Conservation (phyloP, 768 basidiomycete genomes). For the Amanita polypyramis region DNA sequence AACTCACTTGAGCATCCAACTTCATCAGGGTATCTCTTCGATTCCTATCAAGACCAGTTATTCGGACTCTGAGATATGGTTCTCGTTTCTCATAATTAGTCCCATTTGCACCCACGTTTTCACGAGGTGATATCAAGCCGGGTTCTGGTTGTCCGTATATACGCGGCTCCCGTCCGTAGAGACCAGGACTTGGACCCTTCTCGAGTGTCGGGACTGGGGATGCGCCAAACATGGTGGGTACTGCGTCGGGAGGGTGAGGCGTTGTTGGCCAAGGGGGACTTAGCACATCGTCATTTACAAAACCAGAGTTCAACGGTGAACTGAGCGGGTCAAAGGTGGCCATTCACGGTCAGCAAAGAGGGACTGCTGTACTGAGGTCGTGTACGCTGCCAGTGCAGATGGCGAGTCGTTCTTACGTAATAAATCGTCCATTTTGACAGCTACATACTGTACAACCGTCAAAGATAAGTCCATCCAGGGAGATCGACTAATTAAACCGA, state of each 20-base stretch:
- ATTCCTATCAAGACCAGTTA: constrained; percentile 90
- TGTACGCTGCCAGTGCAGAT: too few species aligned
- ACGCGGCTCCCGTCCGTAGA: constrained; percentile 73
- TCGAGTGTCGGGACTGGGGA: constrained; percentile 42
- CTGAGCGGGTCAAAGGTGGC: constrained; percentile 67
- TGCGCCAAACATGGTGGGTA: constrained; percentile 61
- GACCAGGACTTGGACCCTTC: constrained; percentile 41
- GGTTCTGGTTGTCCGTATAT: constrained; percentile 83
- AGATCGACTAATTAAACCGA: background rate
- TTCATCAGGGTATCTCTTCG: constrained; percentile 88
- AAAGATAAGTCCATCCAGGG: background rate
- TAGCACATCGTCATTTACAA: constrained; percentile 38
- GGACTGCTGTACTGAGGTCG: background rate
- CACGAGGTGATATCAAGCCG: constrained; percentile 70
- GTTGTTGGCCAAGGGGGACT: constrained; percentile 73
- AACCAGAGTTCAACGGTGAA: constrained; percentile 36
- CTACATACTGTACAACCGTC: background rate
- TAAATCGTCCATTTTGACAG: background rate
- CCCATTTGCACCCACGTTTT: constrained; percentile 58
- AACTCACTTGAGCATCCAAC: constrained; percentile 85
- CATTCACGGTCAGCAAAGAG: background rate
- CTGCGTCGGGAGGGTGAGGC: constrained; percentile 60
- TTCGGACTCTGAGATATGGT: constrained; percentile 81
- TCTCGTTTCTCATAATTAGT: constrained; percentile 62
- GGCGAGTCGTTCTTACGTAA: constrained; percentile 5